Conservation (phyloP, 2,329 filamentous ascomycete species). For the Paecilomyces fulvus region DNA sequence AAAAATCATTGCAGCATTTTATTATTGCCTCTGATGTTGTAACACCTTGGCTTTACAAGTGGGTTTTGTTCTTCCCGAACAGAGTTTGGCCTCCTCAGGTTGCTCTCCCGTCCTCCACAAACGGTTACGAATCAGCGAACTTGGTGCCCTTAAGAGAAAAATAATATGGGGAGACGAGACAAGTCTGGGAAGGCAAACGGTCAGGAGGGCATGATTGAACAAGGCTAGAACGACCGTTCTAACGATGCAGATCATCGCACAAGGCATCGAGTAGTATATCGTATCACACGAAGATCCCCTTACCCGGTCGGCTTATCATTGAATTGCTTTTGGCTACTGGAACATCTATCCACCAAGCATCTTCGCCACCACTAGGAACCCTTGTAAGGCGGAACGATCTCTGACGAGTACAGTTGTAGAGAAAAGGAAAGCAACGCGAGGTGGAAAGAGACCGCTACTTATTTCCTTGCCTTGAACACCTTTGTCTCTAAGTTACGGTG, state of each 20-base stretch:
- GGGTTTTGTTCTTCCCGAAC: neutral
- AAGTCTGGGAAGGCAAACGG: neutral
- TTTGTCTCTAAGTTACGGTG: too few species aligned
- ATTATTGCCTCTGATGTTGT: neutral
- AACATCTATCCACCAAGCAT: neutral
- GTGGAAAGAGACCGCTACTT: neutral
- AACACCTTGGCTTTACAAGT: neutral
- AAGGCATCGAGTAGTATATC: neutral
- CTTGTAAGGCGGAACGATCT: neutral
- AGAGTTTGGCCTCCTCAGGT: neutral
- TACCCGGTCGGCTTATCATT: neutral
- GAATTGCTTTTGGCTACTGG: neutral
- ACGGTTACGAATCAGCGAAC: neutral
- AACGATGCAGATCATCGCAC: neutral
- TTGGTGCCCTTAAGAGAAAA: neutral
- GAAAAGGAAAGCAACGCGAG: neutral
- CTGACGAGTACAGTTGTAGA: neutral
- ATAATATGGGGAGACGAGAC: neutral
- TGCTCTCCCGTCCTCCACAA: neutral
- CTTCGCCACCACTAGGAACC: neutral
- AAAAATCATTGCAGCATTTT: neutral
- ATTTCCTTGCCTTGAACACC: neutral
- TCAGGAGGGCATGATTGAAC: neutral
- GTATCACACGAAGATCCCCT: neutral
- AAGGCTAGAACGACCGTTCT: neutral